Evolutionary conservation across 2,329 filamentous ascomycete species (phyloP).

Genomic region (Thielaviopsis populi): DNA sequence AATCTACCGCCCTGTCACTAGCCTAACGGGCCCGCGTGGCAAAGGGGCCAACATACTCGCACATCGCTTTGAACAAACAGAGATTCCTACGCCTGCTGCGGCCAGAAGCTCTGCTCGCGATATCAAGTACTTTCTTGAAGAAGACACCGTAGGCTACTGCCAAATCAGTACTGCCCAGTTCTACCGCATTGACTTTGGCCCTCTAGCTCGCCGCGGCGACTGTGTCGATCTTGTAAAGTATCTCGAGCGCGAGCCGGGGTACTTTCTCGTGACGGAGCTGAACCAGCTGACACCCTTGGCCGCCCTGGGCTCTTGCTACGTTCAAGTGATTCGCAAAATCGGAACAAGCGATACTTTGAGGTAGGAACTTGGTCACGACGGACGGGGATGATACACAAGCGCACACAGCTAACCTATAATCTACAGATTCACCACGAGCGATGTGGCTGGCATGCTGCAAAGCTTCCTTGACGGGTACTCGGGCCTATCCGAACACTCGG

Average conservation of each 20-base stretch:
- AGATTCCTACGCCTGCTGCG: background rate
- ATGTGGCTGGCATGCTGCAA: background rate
- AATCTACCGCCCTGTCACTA: background rate
- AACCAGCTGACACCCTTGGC: constrained; percentile 8
- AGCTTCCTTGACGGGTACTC: background rate
- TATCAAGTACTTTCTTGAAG: constrained; percentile 2
- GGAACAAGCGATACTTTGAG: background rate
- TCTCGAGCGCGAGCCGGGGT: constrained; percentile 5
- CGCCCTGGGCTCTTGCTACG: constrained; percentile 1
- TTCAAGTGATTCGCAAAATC: constrained; percentile 7
- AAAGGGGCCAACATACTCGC: background rate
- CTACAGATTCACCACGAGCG: constrained; percentile 4
- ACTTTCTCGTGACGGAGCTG: constrained; percentile 6
- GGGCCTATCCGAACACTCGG: background rate
- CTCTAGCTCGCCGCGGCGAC: background rate
- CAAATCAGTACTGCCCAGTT: background rate
- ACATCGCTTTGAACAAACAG: background rate
- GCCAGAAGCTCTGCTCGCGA: background rate
- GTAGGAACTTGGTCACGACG: background rate
- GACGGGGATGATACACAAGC: background rate
- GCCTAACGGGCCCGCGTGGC: background rate
- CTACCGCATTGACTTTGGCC: constrained; percentile 11
- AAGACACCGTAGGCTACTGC: background rate
- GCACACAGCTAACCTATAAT: background rate
- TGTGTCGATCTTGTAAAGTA: background rate